Base-by-base conservation (phyloP, 2,329 filamentous ascomycete species). In the Diaporthe amygdali region DNA sequence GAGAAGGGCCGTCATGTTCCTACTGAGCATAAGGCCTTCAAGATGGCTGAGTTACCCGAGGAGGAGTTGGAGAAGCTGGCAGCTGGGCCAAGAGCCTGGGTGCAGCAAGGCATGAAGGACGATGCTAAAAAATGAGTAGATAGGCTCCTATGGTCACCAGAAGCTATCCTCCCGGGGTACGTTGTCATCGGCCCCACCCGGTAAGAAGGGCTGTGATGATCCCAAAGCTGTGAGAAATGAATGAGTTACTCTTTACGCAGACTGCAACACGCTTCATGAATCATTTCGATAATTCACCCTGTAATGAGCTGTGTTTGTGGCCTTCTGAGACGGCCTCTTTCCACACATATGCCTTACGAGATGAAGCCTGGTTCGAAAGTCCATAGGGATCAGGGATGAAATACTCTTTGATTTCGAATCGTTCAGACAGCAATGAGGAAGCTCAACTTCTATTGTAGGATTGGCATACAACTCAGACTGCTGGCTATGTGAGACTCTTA, bases 1-100 rank as follows among this genome's bases (percentile, higher is more conserved):
- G 90, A 96, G 82, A 93, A 92, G 81, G 95, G 92, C 15, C 83
- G 88, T 61, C 86, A 94, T 81, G 89, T 94, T 14, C 92, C 92
- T 1, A 84, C 86, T 17, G 87, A 81, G 41, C 87, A 93, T 76
- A 91, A 87, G 77, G 88, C 90, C 20, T 76, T 90, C 39, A 81
- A 85, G 22, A 30, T 68, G 51, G 71, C 79, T 39, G 76, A 79
- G 66, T 71, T 81, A 75, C 79, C 77, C 7, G 74, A 79, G 76
- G 85, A 85, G 71, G 83, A 85, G 76, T 81, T 87, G 76, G 89
- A 92, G 68, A 83, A 86, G 77, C 72, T 81, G 47, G 90, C 86
- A 7, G 84, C 82, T 27, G 76, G 87, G 73, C 75, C 80, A 5
- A 83, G 84, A 68, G 78, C 81, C 14, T 94, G 91, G 91, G 85